phyloP scores from a whole-genome alignment of 805 yeast species.

The Kodamaea kaohsiungensis region DNA sequence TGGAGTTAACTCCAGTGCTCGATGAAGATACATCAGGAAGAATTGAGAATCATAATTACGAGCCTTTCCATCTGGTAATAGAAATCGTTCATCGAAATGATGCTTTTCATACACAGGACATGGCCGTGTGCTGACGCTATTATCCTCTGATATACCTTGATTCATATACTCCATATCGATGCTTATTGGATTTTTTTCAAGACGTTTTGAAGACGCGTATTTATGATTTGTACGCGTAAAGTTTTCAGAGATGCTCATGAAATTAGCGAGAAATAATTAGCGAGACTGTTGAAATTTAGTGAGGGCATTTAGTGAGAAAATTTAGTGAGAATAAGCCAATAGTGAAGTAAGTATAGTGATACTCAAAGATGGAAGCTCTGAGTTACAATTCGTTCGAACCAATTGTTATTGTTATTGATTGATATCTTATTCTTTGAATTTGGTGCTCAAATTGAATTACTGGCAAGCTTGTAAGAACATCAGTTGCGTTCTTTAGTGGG shows the following conservation, averaged over 20 bases:
- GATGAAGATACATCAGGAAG: slow-evolving; percentile 44
- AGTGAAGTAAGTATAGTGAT: no score
- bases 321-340: no score
- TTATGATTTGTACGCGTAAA: slow-evolving; percentile 3
- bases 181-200: neutral
- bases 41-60: slow-evolving; percentile 42
- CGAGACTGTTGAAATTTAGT: neutral
- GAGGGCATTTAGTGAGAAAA: no score
- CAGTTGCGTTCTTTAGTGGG: no score
- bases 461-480: no score
- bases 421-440: no score
- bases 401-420: no score
- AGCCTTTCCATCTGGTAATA: slow-evolving; percentile 17
- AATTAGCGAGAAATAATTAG: neutral
- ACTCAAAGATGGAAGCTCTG: no score
- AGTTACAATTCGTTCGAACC: no score
- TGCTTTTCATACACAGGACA: neutral
- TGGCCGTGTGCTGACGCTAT: neutral
- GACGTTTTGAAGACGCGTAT: neutral
- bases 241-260: neutral
- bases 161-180: slow-evolving; percentile 9
- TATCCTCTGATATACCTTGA: neutral
- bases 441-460: no score
- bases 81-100: slow-evolving; percentile 20
- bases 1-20: slow-evolving; percentile 32